Percentiles rank a stretch among this genome's conserved stretches.
Evolutionary conservation across 2,329 filamentous ascomycete species (phyloP).

Genomic region (Diaporthe nobilis): DNA sequence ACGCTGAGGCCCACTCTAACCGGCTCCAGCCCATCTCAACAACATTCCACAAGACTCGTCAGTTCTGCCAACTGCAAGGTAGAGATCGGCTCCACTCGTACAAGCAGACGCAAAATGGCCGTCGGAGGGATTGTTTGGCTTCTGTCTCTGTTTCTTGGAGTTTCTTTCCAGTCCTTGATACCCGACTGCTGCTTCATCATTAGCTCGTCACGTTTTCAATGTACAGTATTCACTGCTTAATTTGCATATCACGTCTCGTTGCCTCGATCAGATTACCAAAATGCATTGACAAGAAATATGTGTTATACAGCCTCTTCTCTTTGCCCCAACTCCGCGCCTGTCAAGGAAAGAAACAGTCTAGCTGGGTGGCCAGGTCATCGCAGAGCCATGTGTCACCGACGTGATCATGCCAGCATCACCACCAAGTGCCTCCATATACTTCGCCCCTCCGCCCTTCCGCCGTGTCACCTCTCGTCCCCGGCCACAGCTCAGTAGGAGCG

Average conservation of each 20-base stretch:
- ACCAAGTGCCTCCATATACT: background rate
- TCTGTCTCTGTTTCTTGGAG: background rate
- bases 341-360: conserved; percentile 34
- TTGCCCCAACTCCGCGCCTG: conserved; percentile 27
- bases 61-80: background rate
- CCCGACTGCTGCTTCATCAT: background rate
- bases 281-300: background rate
- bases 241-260: background rate
- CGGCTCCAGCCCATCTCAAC: too few species aligned
- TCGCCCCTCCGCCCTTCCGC: too few species aligned
- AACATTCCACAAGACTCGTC: too few species aligned
- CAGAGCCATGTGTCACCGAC: conserved; percentile 16
- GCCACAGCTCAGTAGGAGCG: conserved; percentile 21
- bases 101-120: background rate
- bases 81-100: background rate
- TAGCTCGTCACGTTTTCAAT: background rate
- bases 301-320: background rate
- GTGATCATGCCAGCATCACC: conserved; percentile 23
- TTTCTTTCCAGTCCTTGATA: background rate
- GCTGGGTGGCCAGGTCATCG: conserved; percentile 24
- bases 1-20: background rate
- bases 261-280: background rate
- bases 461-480: background rate
- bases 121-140: background rate
- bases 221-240: background rate